These are phyloP conservation scores for Backusella parvicylindrica DNA, from an alignment of 192 early-diverging fungal genomes.

Conservation along the genomic window DNA sequence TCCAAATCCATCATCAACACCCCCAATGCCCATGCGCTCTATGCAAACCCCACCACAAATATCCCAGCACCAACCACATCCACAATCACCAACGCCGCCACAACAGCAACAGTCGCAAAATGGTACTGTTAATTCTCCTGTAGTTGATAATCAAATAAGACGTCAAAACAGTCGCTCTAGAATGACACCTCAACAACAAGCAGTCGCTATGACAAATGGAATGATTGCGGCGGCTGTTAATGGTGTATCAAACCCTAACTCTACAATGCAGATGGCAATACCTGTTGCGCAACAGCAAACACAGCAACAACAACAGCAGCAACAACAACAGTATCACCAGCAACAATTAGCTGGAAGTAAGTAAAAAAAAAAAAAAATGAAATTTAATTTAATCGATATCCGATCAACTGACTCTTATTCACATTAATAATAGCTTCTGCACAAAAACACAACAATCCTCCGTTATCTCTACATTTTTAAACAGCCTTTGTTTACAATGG, in stretches of 20 bases:
- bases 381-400: neutral
- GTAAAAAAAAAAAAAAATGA: neutral
- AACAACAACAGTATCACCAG: slow-evolving; percentile 13
- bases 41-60: neutral
- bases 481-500: neutral
- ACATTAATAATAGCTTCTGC: neutral
- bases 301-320: slow-evolving; percentile 13
- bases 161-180: slow-evolving; percentile 20
- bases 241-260: slow-evolving; percentile 12
- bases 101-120: neutral
- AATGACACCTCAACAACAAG: slow-evolving; percentile 33
- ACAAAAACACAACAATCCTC: slow-evolving; percentile 1
- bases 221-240: slow-evolving; percentile 33
- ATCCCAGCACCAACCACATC: neutral
- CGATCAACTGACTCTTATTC: neutral
- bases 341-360: neutral
- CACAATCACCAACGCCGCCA: neutral
- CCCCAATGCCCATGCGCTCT: neutral
- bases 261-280: slow-evolving; percentile 12
- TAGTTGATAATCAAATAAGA: slow-evolving; percentile 11
- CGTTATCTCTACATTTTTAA: slow-evolving; percentile 12
- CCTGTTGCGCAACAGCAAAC: slow-evolving; percentile 17
- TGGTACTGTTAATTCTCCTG: neutral
- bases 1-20: neutral
- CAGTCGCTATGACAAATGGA: slow-evolving; percentile 27